Percentiles rank a stretch among this genome's conserved stretches.
Evolutionary conservation across 768 basidiomycete species (phyloP).

Genomic region (Pholiota molesta): DNA sequence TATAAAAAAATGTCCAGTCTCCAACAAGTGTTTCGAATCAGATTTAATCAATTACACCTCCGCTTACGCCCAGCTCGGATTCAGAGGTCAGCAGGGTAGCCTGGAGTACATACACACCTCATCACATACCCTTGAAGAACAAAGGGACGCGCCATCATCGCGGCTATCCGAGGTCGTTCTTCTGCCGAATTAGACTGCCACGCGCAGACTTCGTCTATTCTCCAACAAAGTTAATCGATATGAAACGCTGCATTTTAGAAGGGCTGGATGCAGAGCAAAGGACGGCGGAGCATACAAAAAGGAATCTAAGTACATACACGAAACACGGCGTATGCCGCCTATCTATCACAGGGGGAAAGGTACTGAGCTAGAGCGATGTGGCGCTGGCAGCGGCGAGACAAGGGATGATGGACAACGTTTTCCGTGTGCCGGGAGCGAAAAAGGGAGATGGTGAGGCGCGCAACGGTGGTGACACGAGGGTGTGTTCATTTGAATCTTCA

Average conservation of each 20-base stretch:
- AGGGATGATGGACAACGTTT: background rate
- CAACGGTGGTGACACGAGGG: background rate
- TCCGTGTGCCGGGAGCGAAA: background rate
- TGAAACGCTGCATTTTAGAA: slow-evolving; percentile 19
- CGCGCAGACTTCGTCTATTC: slow-evolving; percentile 4
- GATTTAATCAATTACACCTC: background rate
- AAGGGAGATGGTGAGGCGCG: background rate
- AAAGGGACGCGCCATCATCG: background rate
- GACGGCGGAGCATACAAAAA: slow-evolving; percentile 12
- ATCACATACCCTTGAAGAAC: slow-evolving; percentile 10
- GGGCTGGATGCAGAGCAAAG: slow-evolving; percentile 2
- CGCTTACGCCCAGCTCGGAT: background rate
- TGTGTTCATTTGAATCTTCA: slow-evolving; percentile 8
- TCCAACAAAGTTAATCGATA: slow-evolving; percentile 20
- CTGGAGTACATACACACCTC: too few species aligned
- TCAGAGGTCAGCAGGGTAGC: background rate
- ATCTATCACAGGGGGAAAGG: slow-evolving; percentile 1
- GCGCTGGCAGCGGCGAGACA: background rate
- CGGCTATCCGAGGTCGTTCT: slow-evolving; percentile 7
- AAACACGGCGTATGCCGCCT: background rate
- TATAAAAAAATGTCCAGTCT: background rate
- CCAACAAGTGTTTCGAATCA: background rate
- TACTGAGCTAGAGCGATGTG: background rate
- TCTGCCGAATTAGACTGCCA: background rate
- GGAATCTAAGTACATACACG: slow-evolving; percentile 11